phyloP scores from a whole-genome alignment of 192 early-diverging fungal species.

The Kappamyces sp. region DNA sequence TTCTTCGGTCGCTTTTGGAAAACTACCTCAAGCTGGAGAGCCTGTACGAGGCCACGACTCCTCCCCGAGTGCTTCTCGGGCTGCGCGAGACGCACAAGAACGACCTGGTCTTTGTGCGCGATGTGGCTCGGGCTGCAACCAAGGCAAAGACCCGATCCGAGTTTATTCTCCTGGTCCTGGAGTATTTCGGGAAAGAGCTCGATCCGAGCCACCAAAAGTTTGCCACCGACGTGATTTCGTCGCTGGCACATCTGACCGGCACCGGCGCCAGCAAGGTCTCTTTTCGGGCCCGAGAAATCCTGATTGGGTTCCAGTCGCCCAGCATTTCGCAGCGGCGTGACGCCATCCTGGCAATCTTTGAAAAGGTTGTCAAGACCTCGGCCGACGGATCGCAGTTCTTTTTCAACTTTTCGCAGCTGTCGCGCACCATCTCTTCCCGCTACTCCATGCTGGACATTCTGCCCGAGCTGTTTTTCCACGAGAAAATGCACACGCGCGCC shows the following conservation, averaged over 20 bases:
- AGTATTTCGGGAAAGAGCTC: conserved; percentile 65
- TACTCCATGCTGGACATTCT: conserved; percentile 94
- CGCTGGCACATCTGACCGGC: conserved; percentile 69
- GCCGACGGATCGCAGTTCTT: conserved; percentile 4
- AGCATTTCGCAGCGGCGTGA: conserved; percentile 79
- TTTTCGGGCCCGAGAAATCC: conserved; percentile 88
- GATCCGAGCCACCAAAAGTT: conserved; percentile 59
- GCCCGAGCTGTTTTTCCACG: conserved; percentile 88
- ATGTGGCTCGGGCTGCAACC: conserved; percentile 72
- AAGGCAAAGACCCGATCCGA: conserved; percentile 66
- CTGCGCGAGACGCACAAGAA: conserved; percentile 83
- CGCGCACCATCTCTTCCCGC: conserved; percentile 76
- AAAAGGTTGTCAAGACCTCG: conserved; percentile 41
- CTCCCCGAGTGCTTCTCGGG: conserved; percentile 78
- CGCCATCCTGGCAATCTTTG: conserved; percentile 80
- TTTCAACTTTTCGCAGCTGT: conserved; percentile 45
- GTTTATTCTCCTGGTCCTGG: conserved; percentile 70
- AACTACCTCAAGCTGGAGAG: conserved; percentile 81
- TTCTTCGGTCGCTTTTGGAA: conserved; percentile 71
- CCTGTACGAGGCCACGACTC: conserved; percentile 65
- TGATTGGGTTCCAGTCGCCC: conserved; percentile 90
- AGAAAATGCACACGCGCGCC: conserved; percentile 62
- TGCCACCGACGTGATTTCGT: conserved; percentile 73
- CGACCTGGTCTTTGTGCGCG: conserved; percentile 64
- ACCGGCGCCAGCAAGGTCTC: conserved; percentile 79